Base-by-base conservation (phyloP, 2,329 filamentous ascomycete species). In the Metarhizium guizhouense region DNA sequence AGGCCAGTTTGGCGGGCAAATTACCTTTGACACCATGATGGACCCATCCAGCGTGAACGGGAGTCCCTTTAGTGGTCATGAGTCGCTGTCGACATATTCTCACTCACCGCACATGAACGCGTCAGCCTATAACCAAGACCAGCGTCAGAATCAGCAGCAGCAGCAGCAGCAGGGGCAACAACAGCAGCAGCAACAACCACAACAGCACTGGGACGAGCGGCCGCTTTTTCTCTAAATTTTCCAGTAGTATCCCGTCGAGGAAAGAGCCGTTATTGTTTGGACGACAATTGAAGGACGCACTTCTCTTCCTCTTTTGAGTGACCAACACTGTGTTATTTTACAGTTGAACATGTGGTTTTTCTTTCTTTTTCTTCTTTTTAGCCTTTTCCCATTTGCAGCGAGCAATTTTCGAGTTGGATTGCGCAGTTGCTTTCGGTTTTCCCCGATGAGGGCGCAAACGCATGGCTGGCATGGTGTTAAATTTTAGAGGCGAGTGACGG, bases 1-100 rank as follows among this genome's bases (percentile, higher is more conserved):
- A 13, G 56, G 63, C 13, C 67, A 66, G 40, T 58, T 58, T 30
- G 47, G 47, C 13, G 36, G 34, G 6, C 51, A 52, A 25, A 40
- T 71, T 60, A 60, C 57, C 14, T 70, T 69, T 53, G 67, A 68
- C 10, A 58, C 63, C 38, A 66, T 69, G 52, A 62, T 70, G 54
- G 63, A 65, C 40, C 63, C 66, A n/a, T 64, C 65, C 34, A 70
- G 66, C 49, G 64, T 63, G 13, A 65, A 68, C 53, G 66, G 63
- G n/a, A 71, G 69, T 56, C 68, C 70, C 4, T 73, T 69, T 47
- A 68, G 67, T 50, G 70, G 67, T 6, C 69, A 71, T 47, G 70
- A 68, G 45, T 68, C 69, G 4, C 56, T 63, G 32, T 71, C 70
- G 36, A 67, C 67, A 8, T 73, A 69, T 57, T 63, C 65, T 20